These are phyloP conservation scores for Fusarium subtropicale DNA, from an alignment of 2,329 filamentous ascomycete genomes.

Conservation along the genomic window DNA sequence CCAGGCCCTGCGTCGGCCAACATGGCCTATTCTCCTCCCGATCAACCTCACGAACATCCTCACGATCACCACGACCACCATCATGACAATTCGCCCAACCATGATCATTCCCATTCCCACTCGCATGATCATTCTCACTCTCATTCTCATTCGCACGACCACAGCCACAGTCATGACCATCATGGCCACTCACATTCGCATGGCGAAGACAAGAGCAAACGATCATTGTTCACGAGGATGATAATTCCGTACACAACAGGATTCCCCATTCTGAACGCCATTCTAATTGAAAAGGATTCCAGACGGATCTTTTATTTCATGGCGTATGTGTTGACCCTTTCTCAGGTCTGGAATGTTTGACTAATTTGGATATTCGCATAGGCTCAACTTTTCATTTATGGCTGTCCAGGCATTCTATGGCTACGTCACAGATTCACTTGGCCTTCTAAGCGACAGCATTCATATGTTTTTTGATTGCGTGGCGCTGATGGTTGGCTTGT, in stretches of 20 bases:
- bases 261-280: conserved; percentile 84
- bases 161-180: conserved; percentile 40
- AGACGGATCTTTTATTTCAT: conserved; percentile 98
- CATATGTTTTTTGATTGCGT: conserved; percentile 99
- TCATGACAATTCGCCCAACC: conserved; percentile 44
- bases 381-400: conserved; percentile 96
- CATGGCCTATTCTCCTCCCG: conserved; percentile 48
- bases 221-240: conserved; percentile 77
- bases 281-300: conserved; percentile 91
- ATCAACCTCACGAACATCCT: conserved; percentile 48
- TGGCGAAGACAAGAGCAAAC: conserved; percentile 58
- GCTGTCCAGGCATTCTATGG: conserved; percentile 93
- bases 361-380: conserved; percentile 52
- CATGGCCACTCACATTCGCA: conserved; percentile 48
- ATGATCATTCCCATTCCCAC: conserved; percentile 40
- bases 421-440: conserved; percentile 90
- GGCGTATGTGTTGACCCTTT: conserved; percentile 66
- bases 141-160: conserved; percentile 33
- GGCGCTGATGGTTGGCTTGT: conserved; percentile 87
- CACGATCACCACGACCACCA: conserved; percentile 27
- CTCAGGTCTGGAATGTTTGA: conserved; percentile 21
- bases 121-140: conserved; percentile 40
- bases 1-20: conserved; percentile 47
- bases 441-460: conserved; percentile 95
- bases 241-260: conserved; percentile 76